Conservation (phyloP, 176 grass and related monocot species). For the Cenchrus fungigraminus region DNA sequence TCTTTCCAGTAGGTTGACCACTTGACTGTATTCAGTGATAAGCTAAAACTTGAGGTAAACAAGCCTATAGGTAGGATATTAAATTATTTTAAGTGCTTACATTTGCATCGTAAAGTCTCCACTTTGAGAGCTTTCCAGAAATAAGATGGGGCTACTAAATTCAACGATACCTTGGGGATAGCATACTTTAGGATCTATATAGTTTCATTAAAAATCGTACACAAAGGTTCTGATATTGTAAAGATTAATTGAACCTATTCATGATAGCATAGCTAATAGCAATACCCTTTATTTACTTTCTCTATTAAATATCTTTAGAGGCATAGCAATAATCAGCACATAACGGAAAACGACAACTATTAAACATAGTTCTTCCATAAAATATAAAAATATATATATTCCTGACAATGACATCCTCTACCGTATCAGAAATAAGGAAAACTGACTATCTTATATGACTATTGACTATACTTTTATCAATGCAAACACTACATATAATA, state of each 20-base stretch:
- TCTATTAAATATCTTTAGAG: constrained; percentile 10
- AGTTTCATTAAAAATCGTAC: constrained; percentile 18
- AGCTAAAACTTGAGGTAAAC: constrained; percentile 13
- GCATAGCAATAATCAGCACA: background rate
- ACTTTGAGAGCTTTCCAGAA: constrained; percentile 7
- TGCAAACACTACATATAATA: background rate
- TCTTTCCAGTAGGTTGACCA: background rate
- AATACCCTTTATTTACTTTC: constrained; percentile 11
- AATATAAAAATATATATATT: background rate
- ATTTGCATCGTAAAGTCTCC: constrained; percentile 17
- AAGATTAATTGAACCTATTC: constrained; percentile 30
- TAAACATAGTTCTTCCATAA: background rate
- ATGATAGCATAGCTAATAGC: constrained; percentile 1
- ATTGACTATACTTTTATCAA: constrained; percentile 7
- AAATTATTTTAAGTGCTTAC: constrained; percentile 22
- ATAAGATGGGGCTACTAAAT: background rate
- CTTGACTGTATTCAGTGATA: background rate
- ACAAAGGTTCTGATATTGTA: constrained; percentile 22
- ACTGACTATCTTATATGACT: background rate
- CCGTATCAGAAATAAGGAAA: constrained; percentile 7
- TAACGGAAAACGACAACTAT: background rate
- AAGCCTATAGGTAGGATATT: constrained; percentile 19
- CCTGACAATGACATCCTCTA: constrained; percentile 29
- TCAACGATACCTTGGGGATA: constrained; percentile 23
- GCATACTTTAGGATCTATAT: constrained; percentile 16